Evolutionary conservation across 768 basidiomycete genomes (phyloP).

Genomic region (Mycena alexandri): DNA sequence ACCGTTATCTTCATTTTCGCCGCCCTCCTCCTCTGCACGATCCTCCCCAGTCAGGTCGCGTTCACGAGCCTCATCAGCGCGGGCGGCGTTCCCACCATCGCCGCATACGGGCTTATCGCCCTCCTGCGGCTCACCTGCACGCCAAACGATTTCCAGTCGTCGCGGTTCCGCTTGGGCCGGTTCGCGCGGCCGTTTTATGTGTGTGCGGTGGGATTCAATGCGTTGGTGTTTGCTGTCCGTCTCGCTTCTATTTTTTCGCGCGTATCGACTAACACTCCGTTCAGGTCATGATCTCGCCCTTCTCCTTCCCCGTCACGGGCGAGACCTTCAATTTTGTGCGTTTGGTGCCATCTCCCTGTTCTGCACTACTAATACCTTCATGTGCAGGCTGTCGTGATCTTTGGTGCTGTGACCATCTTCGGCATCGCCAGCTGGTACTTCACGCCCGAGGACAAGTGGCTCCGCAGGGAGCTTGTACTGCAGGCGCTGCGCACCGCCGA

Average conservation of each 20-base stretch:
- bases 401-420: slow-evolving; percentile 82
- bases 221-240: slow-evolving; percentile 78
- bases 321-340: slow-evolving; percentile 89
- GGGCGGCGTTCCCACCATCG: slow-evolving; percentile 87
- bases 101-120: slow-evolving; percentile 88
- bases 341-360: slow-evolving; percentile 38
- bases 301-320: slow-evolving; percentile 85
- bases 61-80: slow-evolving; percentile 93
- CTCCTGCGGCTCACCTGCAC: slow-evolving; percentile 83
- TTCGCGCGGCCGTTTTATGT: slow-evolving; percentile 78
- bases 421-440: slow-evolving; percentile 84
- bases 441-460: slow-evolving; percentile 85
- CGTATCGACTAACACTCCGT: slow-evolving; percentile 10
- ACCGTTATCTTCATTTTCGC: slow-evolving; percentile 89
- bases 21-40: slow-evolving; percentile 83
- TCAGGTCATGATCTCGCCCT: slow-evolving; percentile 88
- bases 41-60: slow-evolving; percentile 90
- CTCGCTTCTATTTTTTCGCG: slow-evolving; percentile 1
- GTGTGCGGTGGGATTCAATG: slow-evolving; percentile 78
- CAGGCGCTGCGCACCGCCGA: slow-evolving; percentile 47
- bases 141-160: slow-evolving; percentile 77
- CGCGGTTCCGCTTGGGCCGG: slow-evolving; percentile 79
- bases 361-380: slow-evolving; percentile 2
- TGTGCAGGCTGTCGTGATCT: slow-evolving; percentile 79
- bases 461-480: slow-evolving; percentile 72